Base-by-base conservation (phyloP, 2,329 filamentous ascomycete genomes). In the Aureobasidium leucospermi region DNA sequence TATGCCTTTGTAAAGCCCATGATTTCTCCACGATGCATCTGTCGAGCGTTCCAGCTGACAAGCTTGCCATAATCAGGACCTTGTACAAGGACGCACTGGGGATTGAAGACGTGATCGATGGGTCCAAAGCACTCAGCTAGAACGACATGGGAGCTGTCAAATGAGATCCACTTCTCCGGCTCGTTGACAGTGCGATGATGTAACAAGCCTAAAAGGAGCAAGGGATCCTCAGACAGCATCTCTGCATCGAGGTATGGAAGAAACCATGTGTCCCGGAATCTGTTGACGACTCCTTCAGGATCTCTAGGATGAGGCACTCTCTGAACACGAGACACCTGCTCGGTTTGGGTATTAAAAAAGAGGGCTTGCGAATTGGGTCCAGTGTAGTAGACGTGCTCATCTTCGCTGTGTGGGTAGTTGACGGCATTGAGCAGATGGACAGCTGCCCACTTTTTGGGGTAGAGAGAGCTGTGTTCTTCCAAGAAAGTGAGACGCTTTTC, bases 121-220 rank as follows among this genome's bases (percentile, higher is more conserved):
- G 31, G 6, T 16, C 15, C 13, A 36, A 68, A 45, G 42, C 19
- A 28, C 28, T 45, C 36, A 16, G 36, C 51, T 19, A 55, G 28
- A 51, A 65, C 15, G 0, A 63, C 11, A 41, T 63, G 60, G 42
- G 62, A 64, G 38, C 28, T 36, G 58, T 66, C 62, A 36, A 61
- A 63, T 7, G 39, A 4, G 0, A 62, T 39, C 65, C 65, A 65
- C 1, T 61, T 45, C 1, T 45, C 29, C 0, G 63, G 57, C 9
- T 39, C 13, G 9, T 11, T 53, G 4, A 45, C n/a, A 3, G 62
- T 61, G 15, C 63, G 62, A 16, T 63, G 32, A 34, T 61, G 56
- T 7, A 66, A 19, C 3, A 66, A 42, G 1, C 58, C 59, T 0
- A 66, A 42, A 1, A 66, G 38, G 6, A 47, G 23, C 3, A 13